phyloP scores from a whole-genome alignment of 2,329 filamentous ascomycete genomes.

The Fusarium avenaceum region DNA sequence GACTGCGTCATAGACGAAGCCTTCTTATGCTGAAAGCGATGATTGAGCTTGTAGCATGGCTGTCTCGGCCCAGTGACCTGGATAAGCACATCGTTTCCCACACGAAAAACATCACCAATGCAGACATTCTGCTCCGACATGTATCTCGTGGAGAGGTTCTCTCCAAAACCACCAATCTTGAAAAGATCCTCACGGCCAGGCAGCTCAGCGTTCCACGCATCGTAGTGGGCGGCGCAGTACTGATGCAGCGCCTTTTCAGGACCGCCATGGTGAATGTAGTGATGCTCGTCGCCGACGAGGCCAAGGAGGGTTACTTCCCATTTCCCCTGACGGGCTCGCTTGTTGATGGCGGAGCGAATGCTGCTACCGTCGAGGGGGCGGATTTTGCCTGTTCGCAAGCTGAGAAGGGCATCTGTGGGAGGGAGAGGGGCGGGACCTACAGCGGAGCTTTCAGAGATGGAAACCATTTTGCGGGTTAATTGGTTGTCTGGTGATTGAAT shows the following conservation, averaged over 20 bases:
- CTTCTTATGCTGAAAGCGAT: conserved; percentile 40
- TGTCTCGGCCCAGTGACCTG: conserved; percentile 38
- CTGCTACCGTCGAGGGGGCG: conserved; percentile 31
- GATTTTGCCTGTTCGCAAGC: conserved; percentile 36
- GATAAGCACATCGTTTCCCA: conserved; percentile 27
- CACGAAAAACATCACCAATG: conserved; percentile 32
- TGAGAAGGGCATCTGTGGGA: conserved; percentile 32
- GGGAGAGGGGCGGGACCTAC: conserved; percentile 31
- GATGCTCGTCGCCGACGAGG: conserved; percentile 37
- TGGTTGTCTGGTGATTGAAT: background rate
- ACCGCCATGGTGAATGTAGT: conserved; percentile 31
- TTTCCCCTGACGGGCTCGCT: conserved; percentile 30
- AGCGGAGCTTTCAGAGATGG: conserved; percentile 6
- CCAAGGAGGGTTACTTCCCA: conserved; percentile 23
- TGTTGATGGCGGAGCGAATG: conserved; percentile 40
- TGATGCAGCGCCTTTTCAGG: conserved; percentile 39
- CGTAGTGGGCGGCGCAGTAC: conserved; percentile 35
- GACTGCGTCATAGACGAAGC: conserved; percentile 26
- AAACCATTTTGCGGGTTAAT: background rate
- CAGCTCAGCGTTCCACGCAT: conserved; percentile 32
- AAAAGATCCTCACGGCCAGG: conserved; percentile 30
- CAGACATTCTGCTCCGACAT: conserved; percentile 40
- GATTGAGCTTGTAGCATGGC: conserved; percentile 42
- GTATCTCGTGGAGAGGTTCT: conserved; percentile 29
- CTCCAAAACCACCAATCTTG: conserved; percentile 35